Evolutionary conservation across 2,329 filamentous ascomycete species (phyloP).

Genomic region (Tolypocladium inflatum): DNA sequence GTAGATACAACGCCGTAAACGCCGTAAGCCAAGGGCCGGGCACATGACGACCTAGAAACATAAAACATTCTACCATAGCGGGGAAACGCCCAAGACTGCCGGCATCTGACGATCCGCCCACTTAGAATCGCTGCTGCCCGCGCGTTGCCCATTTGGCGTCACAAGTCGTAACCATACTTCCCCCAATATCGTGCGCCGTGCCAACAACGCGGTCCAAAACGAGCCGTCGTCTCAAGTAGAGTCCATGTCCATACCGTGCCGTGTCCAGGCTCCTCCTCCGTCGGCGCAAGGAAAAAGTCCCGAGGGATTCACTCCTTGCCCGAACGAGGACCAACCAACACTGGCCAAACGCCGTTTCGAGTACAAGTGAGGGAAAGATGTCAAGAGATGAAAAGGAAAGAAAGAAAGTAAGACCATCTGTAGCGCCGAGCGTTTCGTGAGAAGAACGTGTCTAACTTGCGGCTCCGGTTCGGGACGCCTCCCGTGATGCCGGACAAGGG

Average conservation of each 20-base stretch:
- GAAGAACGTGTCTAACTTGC: slow-evolving; percentile 3
- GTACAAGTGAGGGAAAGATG: slow-evolving; percentile 1
- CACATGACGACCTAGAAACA: neutral
- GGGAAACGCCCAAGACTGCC: neutral
- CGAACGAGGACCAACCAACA: neutral
- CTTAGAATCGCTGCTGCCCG: neutral
- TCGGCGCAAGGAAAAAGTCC: neutral
- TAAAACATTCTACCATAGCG: neutral
- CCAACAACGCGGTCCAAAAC: neutral
- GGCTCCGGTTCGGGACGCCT: neutral
- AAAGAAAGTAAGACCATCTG: neutral
- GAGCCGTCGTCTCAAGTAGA: neutral
- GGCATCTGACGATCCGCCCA: neutral
- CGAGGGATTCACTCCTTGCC: neutral
- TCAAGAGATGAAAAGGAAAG: neutral
- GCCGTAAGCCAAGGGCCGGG: neutral
- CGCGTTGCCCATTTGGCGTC: neutral
- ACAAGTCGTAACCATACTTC: neutral
- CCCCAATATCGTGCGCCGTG: neutral
- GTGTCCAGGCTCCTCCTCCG: neutral
- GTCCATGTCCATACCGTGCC: neutral
- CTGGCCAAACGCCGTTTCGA: neutral
- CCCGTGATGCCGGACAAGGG: slow-evolving; percentile 2
- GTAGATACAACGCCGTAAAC: neutral
- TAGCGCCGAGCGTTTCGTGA: slow-evolving; percentile 4